A percentile compares a stretch with the other conserved stretches of the same genome.
Conservation (phyloP, 495 filamentous ascomycete genomes). For the Aspergillus conjunctus region DNA sequence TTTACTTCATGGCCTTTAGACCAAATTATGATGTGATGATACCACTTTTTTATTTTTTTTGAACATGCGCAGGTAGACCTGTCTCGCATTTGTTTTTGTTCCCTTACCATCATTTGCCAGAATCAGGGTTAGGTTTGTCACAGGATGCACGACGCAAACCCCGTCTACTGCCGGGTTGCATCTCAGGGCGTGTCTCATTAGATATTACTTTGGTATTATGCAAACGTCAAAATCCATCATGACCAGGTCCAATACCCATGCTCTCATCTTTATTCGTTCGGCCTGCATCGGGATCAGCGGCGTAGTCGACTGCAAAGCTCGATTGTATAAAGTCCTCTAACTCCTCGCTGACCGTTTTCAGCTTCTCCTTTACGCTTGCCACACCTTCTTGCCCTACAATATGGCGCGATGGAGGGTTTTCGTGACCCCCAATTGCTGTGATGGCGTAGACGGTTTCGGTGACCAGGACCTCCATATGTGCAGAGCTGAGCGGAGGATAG, state of each 20-base stretch:
- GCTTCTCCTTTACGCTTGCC: slow-evolving; percentile 87
- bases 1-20: background rate
- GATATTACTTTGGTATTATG: slow-evolving; percentile 7
- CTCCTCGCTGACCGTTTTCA: slow-evolving; percentile 95
- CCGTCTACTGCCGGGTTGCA: background rate
- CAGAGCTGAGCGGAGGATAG: slow-evolving; percentile 67
- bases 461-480: slow-evolving; percentile 67
- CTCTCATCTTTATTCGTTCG: slow-evolving; percentile 28
- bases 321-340: slow-evolving; percentile 93
- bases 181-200: background rate
- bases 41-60: too few species aligned
- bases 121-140: too few species aligned
- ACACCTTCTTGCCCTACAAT: slow-evolving; percentile 93
- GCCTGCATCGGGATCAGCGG: slow-evolving; percentile 37
- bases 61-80: too few species aligned
- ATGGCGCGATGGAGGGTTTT: slow-evolving; percentile 91
- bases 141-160: too few species aligned
- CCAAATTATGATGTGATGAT: background rate
- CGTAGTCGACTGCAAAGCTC: slow-evolving; percentile 81
- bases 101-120: background rate
- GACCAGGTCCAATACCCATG: slow-evolving; percentile 16
- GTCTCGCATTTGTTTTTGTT: too few species aligned
- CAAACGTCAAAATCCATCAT: slow-evolving; percentile 19
- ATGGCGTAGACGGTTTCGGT: slow-evolving; percentile 91
- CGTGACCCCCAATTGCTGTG: slow-evolving; percentile 87